phyloP scores from a whole-genome alignment of 495 filamentous ascomycete genomes.

The Hyaloscypha variabilis region DNA sequence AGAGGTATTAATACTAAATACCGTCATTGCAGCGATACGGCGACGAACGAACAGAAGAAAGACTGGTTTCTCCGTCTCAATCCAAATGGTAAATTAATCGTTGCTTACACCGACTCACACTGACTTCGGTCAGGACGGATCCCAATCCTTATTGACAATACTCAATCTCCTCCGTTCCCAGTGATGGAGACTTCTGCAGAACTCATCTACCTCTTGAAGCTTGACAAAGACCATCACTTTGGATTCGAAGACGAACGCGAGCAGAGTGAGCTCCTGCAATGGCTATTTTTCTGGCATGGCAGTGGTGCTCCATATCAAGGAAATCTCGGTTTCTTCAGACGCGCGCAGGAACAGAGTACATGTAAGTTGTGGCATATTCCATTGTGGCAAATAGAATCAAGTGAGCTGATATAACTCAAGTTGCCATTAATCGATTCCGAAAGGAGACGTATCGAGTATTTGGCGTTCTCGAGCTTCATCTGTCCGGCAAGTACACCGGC shows the following conservation, averaged over 20 bases:
- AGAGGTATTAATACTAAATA: not conserved
- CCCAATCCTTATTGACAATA: constrained; percentile 54
- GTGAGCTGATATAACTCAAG: constrained; percentile 19
- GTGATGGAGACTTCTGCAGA: constrained; percentile 57
- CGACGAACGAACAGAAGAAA: constrained; percentile 61
- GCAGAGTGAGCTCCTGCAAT: constrained; percentile 44
- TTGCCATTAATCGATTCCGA: constrained; percentile 55
- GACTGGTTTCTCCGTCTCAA: constrained; percentile 59
- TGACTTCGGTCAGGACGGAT: constrained; percentile 41
- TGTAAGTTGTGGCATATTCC: constrained; percentile 37
- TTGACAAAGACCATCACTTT: constrained; percentile 48
- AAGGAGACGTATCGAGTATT: constrained; percentile 56
- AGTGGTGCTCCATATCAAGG: constrained; percentile 47
- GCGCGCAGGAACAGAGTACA: constrained; percentile 47
- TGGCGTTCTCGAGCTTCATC: constrained; percentile 56
- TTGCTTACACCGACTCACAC: constrained; percentile 10
- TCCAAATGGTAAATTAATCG: constrained; percentile 40
- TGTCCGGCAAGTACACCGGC: constrained; percentile 46
- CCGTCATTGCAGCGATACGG: constrained; percentile 40
- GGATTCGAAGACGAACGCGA: constrained; percentile 50
- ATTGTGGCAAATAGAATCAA: constrained; percentile 1
- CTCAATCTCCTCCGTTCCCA: constrained; percentile 49
- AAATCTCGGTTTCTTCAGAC: constrained; percentile 40
- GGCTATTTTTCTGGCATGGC: constrained; percentile 56
- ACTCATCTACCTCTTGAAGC: constrained; percentile 52